Evolutionary conservation across 73 alveolate species (phyloP).

Genomic region (Paramecium biaurelia): DNA sequence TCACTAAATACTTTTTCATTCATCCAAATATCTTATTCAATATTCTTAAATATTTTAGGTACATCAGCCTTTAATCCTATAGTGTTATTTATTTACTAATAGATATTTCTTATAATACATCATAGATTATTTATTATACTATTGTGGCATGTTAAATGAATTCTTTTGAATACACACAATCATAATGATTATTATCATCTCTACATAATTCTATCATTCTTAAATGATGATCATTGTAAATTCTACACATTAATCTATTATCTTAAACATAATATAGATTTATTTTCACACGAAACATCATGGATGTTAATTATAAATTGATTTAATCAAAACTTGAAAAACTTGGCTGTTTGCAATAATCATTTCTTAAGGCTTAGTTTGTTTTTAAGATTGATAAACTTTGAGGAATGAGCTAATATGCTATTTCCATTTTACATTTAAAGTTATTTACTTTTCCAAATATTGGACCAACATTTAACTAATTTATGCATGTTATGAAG

Average conservation of each 20-base stretch:
- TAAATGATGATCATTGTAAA: background rate
- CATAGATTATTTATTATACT: constrained; percentile 28
- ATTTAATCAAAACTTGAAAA: constrained; percentile 12
- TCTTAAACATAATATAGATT: background rate
- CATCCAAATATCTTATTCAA: constrained; percentile 30
- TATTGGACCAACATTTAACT: constrained; percentile 13
- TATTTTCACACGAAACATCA: constrained; percentile 40
- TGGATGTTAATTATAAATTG: constrained; percentile 29
- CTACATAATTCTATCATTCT: constrained; percentile 57
- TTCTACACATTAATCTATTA: background rate
- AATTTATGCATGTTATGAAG: background rate
- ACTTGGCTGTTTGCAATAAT: constrained; percentile 12
- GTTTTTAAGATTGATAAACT: constrained; percentile 32
- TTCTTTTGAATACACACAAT: constrained; percentile 18
- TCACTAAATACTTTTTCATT: background rate
- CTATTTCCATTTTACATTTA: background rate
- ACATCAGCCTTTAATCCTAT: background rate
- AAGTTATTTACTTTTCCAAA: background rate
- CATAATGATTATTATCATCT: constrained; percentile 33
- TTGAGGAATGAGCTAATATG: constrained; percentile 6
- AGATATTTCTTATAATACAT: background rate
- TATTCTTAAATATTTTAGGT: background rate
- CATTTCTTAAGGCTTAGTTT: constrained; percentile 18
- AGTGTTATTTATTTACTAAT: background rate
- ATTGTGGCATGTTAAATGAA: background rate